Conservation (phyloP, 768 basidiomycete species). For the Mycena floridula region DNA sequence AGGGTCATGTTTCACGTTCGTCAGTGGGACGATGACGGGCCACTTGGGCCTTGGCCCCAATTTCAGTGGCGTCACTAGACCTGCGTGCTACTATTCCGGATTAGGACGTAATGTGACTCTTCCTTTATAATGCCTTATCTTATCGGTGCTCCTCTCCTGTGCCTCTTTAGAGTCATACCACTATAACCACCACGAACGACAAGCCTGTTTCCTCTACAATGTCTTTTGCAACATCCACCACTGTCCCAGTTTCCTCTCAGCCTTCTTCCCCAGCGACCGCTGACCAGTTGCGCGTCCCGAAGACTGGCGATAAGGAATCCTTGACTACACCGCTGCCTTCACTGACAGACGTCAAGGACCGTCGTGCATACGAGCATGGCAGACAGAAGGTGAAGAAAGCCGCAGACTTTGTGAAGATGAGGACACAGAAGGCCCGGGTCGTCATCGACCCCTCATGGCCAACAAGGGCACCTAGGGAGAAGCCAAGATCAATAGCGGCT, state of each 20-base stretch:
- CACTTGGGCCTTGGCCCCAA: too few species aligned
- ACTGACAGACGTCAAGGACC: slow-evolving; percentile 27
- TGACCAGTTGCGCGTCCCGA: background rate
- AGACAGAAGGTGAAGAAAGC: slow-evolving; percentile 41
- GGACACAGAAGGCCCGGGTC: slow-evolving; percentile 24
- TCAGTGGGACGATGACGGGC: too few species aligned
- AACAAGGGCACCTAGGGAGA: slow-evolving; percentile 13
- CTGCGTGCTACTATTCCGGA: too few species aligned
- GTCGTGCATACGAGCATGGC: slow-evolving; percentile 43
- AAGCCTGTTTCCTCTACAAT: background rate
- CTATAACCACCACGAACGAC: background rate
- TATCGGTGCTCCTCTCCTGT: background rate
- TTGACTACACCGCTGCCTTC: slow-evolving; percentile 9
- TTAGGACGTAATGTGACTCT: background rate
- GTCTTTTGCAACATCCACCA: background rate
- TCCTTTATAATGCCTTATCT: background rate
- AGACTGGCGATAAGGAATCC: background rate
- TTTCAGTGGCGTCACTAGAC: too few species aligned
- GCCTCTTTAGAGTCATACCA: background rate
- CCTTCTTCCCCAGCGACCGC: background rate
- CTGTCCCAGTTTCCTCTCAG: background rate
- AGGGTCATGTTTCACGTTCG: too few species aligned
- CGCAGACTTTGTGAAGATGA: slow-evolving; percentile 29
- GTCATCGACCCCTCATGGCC: slow-evolving; percentile 7
- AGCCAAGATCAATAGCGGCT: slow-evolving; percentile 10